Evolutionary conservation across 306 rosid genomes (phyloP).

Genomic region (Fragaria nilgerrensis): DNA sequence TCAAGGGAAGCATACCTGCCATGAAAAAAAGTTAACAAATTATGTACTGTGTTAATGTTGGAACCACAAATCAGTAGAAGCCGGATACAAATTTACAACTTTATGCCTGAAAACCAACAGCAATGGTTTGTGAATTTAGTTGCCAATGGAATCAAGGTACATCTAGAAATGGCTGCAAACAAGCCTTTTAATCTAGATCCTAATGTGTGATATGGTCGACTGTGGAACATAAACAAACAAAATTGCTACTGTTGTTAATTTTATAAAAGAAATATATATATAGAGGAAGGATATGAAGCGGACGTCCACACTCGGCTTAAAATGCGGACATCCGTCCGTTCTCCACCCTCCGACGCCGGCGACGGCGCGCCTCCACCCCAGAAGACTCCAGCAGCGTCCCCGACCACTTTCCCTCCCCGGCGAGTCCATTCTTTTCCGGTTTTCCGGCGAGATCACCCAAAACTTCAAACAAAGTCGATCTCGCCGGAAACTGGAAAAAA

Average conservation of each 20-base stretch:
- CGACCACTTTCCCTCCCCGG: no score
- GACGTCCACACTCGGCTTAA: no score
- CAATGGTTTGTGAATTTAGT: background rate
- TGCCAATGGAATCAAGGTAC: background rate
- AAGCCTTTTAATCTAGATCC: background rate
- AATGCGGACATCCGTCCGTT: no score
- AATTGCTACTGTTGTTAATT: background rate
- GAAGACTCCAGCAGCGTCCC: no score
- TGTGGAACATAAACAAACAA: background rate
- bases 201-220: background rate
- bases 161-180: background rate
- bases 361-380: no score
- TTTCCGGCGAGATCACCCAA: no score
- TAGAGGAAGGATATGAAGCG: no score
- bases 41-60: background rate
- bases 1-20: constrained; percentile 82
- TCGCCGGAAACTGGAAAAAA: no score
- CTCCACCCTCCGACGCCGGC: no score
- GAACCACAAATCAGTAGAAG: background rate
- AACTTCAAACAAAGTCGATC: no score
- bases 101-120: background rate
- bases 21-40: constrained; percentile 23
- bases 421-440: no score
- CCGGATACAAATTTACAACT: constrained; percentile 2
- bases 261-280: background rate